Evolutionary conservation across 768 basidiomycete genomes (phyloP), one percentile per base, ranked within the genome.

Genomic region (Termitomyces sp.): DNA sequence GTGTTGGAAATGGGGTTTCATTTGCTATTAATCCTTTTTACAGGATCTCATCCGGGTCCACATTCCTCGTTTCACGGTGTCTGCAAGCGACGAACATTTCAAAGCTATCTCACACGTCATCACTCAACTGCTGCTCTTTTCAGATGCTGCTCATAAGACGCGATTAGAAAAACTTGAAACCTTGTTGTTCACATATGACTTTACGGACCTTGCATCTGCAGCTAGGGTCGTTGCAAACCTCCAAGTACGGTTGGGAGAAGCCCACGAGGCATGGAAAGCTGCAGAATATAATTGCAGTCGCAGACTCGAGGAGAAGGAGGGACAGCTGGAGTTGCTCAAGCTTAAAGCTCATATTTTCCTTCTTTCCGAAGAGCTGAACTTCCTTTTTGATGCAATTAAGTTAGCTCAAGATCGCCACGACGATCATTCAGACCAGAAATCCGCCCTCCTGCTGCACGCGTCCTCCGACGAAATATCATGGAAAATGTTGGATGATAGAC

Each of bases 381-480:
- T 90, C 41, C 78, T 96, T 43, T 94, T 95, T 68, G 91, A 94
- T 49, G 91, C 89, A 0, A 89, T 93, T 63, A 87, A 88, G 58
- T 76, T 89, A 51, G 89, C 87, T 32, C 91, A 93, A 68, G 89
- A 91, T 64, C 84, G 87, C 60, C 80, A 73, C 48, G 82, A 83
- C 60, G 79, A 83, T 60, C 80, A 72, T 56, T 77, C 82, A 5
- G 87, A 89, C 60, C 83, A 86, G 60, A 91, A 90, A 64, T 89
- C 89, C 1, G 90, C 92, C 1, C 76, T 94, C 45, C 79, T 91
- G 51, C 72, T 96, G 30, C 86, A 90, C 58, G 88, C 92, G 0
- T 85, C 84, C 6, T 92, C 92, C 0, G 82, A 85, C 6, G 89
- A 94, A 68, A 86, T 98, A 45, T 92, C 90, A 0, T 98, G 94